Percentiles rank a stretch among this genome's conserved stretches.
Evolutionary conservation across 1,284 basidiomycete species (phyloP).

Genomic region (Cerrena zonata): DNA sequence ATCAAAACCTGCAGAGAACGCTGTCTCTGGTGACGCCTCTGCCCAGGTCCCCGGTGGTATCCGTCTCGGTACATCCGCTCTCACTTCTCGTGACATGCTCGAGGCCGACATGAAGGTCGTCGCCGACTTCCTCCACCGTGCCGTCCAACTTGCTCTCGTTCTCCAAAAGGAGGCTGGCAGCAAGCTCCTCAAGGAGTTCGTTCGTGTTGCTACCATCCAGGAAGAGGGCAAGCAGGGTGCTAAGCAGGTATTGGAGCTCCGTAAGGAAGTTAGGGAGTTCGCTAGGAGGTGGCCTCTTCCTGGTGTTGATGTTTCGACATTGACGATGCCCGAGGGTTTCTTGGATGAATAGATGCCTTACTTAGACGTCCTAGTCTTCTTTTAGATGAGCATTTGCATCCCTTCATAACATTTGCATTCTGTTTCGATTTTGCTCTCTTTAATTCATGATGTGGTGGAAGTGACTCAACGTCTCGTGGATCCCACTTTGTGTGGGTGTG

Average conservation of each 20-base stretch:
- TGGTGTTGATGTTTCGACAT: conserved; percentile 69
- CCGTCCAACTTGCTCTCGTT: conserved; percentile 80
- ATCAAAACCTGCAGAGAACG: conserved; percentile 65
- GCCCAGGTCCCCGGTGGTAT: conserved; percentile 97
- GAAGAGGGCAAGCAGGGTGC: conserved; percentile 69
- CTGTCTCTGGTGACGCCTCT: conserved; percentile 91
- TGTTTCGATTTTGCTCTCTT: background rate
- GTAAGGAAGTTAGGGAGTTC: conserved; percentile 73
- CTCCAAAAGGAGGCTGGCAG: conserved; percentile 92
- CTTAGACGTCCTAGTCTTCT: background rate
- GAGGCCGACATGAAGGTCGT: conserved; percentile 85
- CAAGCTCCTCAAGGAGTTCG: conserved; percentile 95
- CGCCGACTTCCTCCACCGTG: conserved; percentile 87
- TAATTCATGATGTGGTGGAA: background rate
- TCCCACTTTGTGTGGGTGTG: conserved; percentile 4
- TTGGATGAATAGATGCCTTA: conserved; percentile 42
- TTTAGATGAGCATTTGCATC: background rate
- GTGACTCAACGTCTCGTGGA: conserved; percentile 3
- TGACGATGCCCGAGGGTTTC: conserved; percentile 63
- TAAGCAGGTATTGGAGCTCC: conserved; percentile 66
- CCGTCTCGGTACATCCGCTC: conserved; percentile 89
- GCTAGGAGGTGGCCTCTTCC: conserved; percentile 88
- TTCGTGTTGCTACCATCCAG: conserved; percentile 72
- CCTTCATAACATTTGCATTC: background rate
- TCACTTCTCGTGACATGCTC: conserved; percentile 92